Base-by-base conservation (phyloP, 352 stramenopile species). In the Globisporangium camurandrum region DNA sequence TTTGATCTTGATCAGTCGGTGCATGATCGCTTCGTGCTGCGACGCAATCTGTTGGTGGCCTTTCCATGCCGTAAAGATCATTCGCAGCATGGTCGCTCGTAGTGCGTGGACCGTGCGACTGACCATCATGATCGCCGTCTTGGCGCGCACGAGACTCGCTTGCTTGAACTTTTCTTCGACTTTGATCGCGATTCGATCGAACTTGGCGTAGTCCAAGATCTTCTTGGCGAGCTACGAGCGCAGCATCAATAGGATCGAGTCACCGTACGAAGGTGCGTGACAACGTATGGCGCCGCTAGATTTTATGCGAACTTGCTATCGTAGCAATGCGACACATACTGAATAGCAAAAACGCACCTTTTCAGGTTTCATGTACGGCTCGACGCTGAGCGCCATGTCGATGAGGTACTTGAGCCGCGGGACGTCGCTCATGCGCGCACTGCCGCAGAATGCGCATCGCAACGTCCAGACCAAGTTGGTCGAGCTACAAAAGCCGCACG, bases 111-210 rank as follows among this genome's bases (percentile, higher is more conserved):
- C 71, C 9, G 75, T 88, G 37, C 77, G 66, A 23, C 70, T 87
- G 75, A 92, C 88, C 75, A 89, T 88, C 67, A 86, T 81, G 49
- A 89, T 89, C 11, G 77, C 75, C 9, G 75, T 69, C 36, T 84
- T 86, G 2, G 77, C 75, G 30, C 81, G 63, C 37, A 89, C 75
- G 17, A 89, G 65, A n/a, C 75, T 82, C 24, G 81, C 77, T 57
- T 89, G 77, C 30, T 87, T 88, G 50, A 89, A 86, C 16, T 70
- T 77, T 3, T 75, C 66, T 39, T 92, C 81, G 4, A 72, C 74
- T 61, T 86, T 76, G 56, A 88, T 69, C 1, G 81, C 81, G 22
- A 84, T 71, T 24, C 75, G 73, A 51, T 89, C 81, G 34, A 89
- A 92, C 59, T 84, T 85, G 17, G 81, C 77, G 38, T 83, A 92